Percentiles rank a stretch among this genome's conserved stretches.
Evolutionary conservation across 345 rosid species (phyloP).

Genomic region (Pelargonium nanum): DNA sequence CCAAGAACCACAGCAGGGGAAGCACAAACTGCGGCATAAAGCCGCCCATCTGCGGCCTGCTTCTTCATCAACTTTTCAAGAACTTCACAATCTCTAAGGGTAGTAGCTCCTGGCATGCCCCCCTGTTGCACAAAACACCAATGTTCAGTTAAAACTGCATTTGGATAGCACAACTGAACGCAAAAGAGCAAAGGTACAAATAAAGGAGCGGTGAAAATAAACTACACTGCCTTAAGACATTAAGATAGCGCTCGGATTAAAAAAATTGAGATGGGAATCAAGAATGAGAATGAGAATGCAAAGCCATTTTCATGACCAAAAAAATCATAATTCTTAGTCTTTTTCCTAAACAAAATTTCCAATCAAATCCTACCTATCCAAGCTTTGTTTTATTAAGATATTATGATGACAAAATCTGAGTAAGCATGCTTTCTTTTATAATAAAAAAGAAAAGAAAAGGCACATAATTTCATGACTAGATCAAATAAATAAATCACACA

Average conservation of each 20-base stretch:
- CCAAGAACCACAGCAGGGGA: conserved; percentile 77
- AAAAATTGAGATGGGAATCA: too few species aligned
- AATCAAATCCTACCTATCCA: too few species aligned
- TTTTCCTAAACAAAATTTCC: too few species aligned
- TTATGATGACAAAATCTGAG: not conserved
- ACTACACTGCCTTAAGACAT: too few species aligned
- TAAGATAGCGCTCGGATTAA: too few species aligned
- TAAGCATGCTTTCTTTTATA: too few species aligned
- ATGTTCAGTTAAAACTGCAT: not conserved
- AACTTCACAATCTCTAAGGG: conserved; percentile 51
- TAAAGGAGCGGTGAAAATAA: too few species aligned
- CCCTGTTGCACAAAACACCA: conserved; percentile 32
- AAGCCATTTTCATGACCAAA: too few species aligned
- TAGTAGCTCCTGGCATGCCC: conserved; percentile 82
- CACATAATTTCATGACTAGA: too few species aligned
- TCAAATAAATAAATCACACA: not conserved
- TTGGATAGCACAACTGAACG: not conserved
- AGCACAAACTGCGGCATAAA: conserved; percentile 77
- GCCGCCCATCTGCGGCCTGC: conserved; percentile 65
- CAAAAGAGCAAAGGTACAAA: not conserved
- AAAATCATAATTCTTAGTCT: too few species aligned
- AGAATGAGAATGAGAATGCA: too few species aligned
- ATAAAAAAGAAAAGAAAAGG: too few species aligned
- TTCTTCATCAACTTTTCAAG: conserved; percentile 66
- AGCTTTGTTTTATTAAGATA: not conserved